phyloP scores from a whole-genome alignment of 202 grass and related monocot species.

The Panicum virgatum region DNA sequence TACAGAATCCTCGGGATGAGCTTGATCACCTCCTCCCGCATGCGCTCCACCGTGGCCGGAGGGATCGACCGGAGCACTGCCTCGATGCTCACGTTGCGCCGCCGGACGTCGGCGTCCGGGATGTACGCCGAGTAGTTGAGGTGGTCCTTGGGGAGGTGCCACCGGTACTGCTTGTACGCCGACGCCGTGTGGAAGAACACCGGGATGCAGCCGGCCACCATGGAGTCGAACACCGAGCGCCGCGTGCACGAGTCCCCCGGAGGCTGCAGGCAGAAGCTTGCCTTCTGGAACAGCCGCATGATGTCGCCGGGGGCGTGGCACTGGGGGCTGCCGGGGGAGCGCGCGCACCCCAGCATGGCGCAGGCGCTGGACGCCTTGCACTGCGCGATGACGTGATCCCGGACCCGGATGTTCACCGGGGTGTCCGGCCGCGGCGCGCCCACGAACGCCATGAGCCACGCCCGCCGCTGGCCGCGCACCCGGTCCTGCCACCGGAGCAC shows the following conservation, averaged over 20 bases:
- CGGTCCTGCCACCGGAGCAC: slow-evolving; percentile 59
- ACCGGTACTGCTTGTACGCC: slow-evolving; percentile 58
- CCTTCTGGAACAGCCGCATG: slow-evolving; percentile 64
- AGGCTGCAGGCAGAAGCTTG: slow-evolving; percentile 60
- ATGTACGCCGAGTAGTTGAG: slow-evolving; percentile 57
- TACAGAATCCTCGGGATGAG: slow-evolving; percentile 52
- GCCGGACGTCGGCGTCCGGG: slow-evolving; percentile 34
- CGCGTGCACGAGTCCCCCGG: slow-evolving; percentile 56
- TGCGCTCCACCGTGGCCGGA: slow-evolving; percentile 24
- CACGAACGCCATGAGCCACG: slow-evolving; percentile 62
- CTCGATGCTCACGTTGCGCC: slow-evolving; percentile 52
- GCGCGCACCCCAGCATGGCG: slow-evolving; percentile 41
- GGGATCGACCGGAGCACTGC: slow-evolving; percentile 44
- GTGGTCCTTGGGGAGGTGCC: slow-evolving; percentile 48
- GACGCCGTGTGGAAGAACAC: slow-evolving; percentile 57
- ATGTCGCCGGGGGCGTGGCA: slow-evolving; percentile 58
- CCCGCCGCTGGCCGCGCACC: slow-evolving; percentile 34
- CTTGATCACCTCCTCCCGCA: slow-evolving; percentile 50
- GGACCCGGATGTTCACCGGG: slow-evolving; percentile 43
- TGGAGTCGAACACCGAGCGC: slow-evolving; percentile 59
- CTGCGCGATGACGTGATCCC: slow-evolving; percentile 52
- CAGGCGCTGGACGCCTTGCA: slow-evolving; percentile 43
- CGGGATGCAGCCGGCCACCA: slow-evolving; percentile 60
- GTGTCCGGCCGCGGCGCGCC: slow-evolving; percentile 66
- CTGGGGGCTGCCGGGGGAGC: slow-evolving; percentile 48